A percentile compares a stretch with the other conserved stretches of the same genome.
phyloP scores from a whole-genome alignment of 257 asterid genomes.

The Henckelia pumila region DNA sequence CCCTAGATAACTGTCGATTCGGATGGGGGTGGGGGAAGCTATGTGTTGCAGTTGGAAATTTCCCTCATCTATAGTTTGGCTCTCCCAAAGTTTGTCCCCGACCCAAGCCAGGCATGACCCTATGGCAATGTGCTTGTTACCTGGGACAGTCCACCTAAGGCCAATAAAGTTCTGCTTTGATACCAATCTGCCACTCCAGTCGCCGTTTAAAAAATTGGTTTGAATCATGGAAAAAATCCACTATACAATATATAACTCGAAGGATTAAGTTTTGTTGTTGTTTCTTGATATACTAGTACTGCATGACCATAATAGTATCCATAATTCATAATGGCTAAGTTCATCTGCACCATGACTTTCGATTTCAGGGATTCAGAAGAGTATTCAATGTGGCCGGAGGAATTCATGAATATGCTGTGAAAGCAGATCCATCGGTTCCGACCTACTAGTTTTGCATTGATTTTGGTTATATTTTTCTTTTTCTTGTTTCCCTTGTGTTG shows the following conservation, averaged over 20 bases:
- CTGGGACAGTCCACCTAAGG: too few species aligned
- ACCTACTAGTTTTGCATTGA: slow-evolving; percentile 44
- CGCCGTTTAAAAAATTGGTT: neutral
- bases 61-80: too few species aligned
- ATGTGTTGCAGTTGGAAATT: too few species aligned
- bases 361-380: slow-evolving; percentile 75
- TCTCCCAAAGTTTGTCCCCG: too few species aligned
- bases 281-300: neutral
- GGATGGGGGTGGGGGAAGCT: too few species aligned
- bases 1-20: too few species aligned
- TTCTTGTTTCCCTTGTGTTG: neutral
- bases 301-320: neutral
- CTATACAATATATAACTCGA: neutral
- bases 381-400: slow-evolving; percentile 88
- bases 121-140: too few species aligned
- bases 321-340: neutral
- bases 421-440: slow-evolving; percentile 80
- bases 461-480: neutral
- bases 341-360: slow-evolving; percentile 14
- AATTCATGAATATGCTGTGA: slow-evolving; percentile 74
- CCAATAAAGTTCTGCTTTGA: too few species aligned
- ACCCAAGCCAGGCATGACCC: too few species aligned
- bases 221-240: neutral
- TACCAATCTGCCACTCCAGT: neutral
- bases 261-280: neutral